Base-by-base conservation (phyloP, 345 rosid genomes). In the Melastoma malabathricum region DNA sequence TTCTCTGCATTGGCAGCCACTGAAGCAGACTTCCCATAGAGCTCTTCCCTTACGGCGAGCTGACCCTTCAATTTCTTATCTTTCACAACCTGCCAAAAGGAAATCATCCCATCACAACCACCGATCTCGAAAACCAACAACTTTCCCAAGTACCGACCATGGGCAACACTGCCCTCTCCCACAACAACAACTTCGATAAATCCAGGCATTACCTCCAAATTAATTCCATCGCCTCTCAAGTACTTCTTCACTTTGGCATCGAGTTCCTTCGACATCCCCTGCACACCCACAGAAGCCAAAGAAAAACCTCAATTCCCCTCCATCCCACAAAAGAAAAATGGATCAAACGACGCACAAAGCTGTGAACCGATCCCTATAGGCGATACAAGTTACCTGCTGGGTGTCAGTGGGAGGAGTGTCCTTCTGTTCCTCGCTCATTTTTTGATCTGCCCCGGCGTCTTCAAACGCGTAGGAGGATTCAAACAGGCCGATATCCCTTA, bases 1-100 rank as follows among this genome's bases (percentile, higher is more conserved):
- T 84, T 87, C 73, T 84, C 96, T 16, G 74, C 68, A 72, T 82
- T 71, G 49, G 95, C 99, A 60, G 97, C 96, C 62, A 78, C 59
- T 73, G 68, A 78, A 0, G 94, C 94, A 60, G 95, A 70, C 60
- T 63, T 78, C 14, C 79, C 83, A 73, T 68, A 76, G 50, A 82
- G 48, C 19, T 78, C 63, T 60, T 88, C 99, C 53, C 86, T 71
- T 19, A 68, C 72, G 52, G 77, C 68, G 51, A 81, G 90, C 56
- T 79, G 88, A 55, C 82, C 79, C 72, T 73, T 84, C 15, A 84
- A 59, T 51, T 87, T 87, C 65, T 82, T 87, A 57, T 87, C 94
- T 64, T 69, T 57, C 53, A 87, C 48, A 39, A 14, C 75, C 82
- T 80, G 62, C 51, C 57, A 19, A 29, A 15, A 45, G 13, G 14